phyloP scores from a whole-genome alignment of 2,329 filamentous ascomycete species.

The Monosporascus sp. region DNA sequence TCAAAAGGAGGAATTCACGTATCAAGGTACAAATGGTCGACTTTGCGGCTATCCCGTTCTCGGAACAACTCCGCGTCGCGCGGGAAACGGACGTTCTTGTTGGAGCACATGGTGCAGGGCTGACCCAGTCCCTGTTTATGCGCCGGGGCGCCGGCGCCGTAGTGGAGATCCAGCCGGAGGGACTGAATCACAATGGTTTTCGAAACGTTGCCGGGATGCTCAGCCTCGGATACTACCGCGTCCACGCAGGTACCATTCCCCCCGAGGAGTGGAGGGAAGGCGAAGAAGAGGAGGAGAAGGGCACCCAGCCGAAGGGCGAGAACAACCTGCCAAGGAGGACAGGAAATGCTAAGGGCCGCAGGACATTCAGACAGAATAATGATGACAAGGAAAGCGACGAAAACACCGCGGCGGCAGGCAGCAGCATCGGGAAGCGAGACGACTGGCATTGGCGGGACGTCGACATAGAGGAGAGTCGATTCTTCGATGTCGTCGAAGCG shows the following conservation, averaged over 20 bases:
- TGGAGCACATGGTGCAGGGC: slow-evolving; percentile 37
- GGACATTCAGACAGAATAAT: neutral
- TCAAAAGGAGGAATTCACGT: slow-evolving; percentile 17
- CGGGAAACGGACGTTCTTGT: slow-evolving; percentile 35
- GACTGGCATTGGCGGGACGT: slow-evolving; percentile 6
- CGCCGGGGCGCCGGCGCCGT: slow-evolving; percentile 25
- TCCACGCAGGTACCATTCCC: slow-evolving; percentile 20
- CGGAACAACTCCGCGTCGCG: slow-evolving; percentile 29
- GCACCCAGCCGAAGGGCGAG: neutral
- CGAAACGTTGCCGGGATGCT: slow-evolving; percentile 34
- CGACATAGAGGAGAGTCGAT: slow-evolving; percentile 4
- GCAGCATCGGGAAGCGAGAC: slow-evolving; percentile 15
- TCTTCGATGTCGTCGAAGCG: slow-evolving; percentile 6
- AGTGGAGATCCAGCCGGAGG: slow-evolving; percentile 36
- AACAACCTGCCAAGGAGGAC: neutral
- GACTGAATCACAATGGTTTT: slow-evolving; percentile 31
- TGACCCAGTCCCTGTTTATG: slow-evolving; percentile 38
- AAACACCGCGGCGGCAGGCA: neutral
- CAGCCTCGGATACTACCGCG: slow-evolving; percentile 31
- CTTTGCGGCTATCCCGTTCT: slow-evolving; percentile 31
- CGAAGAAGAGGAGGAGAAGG: slow-evolving; percentile 1
- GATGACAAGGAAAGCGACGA: neutral
- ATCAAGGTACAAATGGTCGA: slow-evolving; percentile 29
- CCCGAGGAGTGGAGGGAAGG: neutral
- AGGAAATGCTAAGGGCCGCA: neutral